A percentile compares a stretch with the other conserved stretches of the same genome.
Evolutionary conservation across 768 basidiomycete genomes (phyloP).

Genomic region (Mrakia hoshinonis): DNA sequence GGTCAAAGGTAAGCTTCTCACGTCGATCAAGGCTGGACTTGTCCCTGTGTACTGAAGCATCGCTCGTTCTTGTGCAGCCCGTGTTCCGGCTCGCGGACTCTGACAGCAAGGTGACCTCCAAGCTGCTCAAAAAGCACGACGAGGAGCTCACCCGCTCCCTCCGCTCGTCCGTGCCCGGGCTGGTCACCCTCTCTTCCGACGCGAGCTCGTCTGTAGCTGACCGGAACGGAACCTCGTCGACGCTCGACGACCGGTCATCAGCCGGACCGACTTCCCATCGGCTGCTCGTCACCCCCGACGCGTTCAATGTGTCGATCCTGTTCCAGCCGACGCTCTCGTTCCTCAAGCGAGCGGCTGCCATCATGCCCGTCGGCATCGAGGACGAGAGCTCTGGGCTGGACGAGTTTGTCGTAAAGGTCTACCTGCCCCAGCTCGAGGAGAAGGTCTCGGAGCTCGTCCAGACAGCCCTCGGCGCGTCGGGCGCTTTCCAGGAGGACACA

Average conservation of each 20-base stretch:
- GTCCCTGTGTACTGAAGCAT: too few relatives aligned
- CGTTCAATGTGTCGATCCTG: conserved; percentile 87
- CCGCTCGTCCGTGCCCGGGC: conserved; percentile 84
- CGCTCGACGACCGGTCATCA: conserved; percentile 33
- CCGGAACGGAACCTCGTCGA: background rate
- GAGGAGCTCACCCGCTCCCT: conserved; percentile 74
- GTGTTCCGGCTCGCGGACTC: conserved; percentile 90
- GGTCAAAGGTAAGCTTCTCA: conserved; percentile 53
- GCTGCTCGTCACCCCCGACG: conserved; percentile 75
- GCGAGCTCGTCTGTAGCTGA: background rate
- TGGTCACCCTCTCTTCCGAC: conserved; percentile 54
- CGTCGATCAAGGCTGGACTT: background rate
- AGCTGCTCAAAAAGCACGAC: conserved; percentile 64
- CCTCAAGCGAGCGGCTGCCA: conserved; percentile 59
- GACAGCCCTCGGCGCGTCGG: conserved; percentile 51
- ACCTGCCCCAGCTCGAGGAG: conserved; percentile 89
- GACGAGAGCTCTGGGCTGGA: conserved; percentile 54
- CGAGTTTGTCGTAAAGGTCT: conserved; percentile 85
- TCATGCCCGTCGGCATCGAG: conserved; percentile 54
- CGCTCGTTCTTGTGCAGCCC: conserved; percentile 45
- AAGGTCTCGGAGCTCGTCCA: conserved; percentile 56
- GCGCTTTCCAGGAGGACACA: conserved; percentile 79
- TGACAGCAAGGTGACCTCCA: conserved; percentile 61
- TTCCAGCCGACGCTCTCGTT: conserved; percentile 89
- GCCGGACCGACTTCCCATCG: conserved; percentile 79